A percentile compares a stretch with the other conserved stretches of the same genome.
Conservation (phyloP, 306 rosid genomes). For the Prunus mongolica region DNA sequence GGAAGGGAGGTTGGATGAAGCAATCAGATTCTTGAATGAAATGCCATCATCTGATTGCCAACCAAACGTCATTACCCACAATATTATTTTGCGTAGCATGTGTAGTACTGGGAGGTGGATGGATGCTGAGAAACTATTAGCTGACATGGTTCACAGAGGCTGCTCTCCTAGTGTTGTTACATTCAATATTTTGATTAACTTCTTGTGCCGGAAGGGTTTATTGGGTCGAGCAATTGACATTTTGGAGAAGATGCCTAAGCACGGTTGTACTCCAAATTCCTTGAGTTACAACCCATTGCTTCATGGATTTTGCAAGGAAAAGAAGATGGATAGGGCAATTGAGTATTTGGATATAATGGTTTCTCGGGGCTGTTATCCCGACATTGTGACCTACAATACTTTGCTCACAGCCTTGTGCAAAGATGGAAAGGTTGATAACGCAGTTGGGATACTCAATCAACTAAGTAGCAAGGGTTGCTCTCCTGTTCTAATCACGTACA, state of each 20-base stretch:
- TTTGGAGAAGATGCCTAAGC: conserved; percentile 85
- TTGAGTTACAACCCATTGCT: conserved; percentile 92
- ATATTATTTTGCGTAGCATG: conserved; percentile 81
- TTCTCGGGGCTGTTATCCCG: conserved; percentile 89
- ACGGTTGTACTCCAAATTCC: conserved; percentile 87
- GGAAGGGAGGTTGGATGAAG: conserved; percentile 87
- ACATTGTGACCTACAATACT: conserved; percentile 91
- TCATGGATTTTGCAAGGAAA: conserved; percentile 89
- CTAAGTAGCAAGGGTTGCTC: conserved; percentile 79
- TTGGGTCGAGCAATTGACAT: conserved; percentile 83
- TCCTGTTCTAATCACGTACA: conserved; percentile 85
- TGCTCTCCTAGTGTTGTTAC: conserved; percentile 96
- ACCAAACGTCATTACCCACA: conserved; percentile 79
- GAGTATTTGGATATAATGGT: conserved; percentile 85
- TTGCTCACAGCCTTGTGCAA: conserved; percentile 83
- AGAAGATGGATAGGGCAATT: conserved; percentile 81
- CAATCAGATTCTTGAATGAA: conserved; percentile 57
- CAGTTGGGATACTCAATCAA: conserved; percentile 82
- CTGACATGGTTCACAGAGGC: conserved; percentile 80
- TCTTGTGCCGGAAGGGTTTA: conserved; percentile 78
- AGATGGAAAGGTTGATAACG: conserved; percentile 90
- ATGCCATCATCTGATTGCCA: conserved; percentile 68
- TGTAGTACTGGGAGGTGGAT: conserved; percentile 92
- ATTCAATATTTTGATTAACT: conserved; percentile 92
- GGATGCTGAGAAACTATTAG: conserved; percentile 79